Base-by-base conservation (phyloP, 1,284 basidiomycete species). In the Moniliophthora roreri region DNA sequence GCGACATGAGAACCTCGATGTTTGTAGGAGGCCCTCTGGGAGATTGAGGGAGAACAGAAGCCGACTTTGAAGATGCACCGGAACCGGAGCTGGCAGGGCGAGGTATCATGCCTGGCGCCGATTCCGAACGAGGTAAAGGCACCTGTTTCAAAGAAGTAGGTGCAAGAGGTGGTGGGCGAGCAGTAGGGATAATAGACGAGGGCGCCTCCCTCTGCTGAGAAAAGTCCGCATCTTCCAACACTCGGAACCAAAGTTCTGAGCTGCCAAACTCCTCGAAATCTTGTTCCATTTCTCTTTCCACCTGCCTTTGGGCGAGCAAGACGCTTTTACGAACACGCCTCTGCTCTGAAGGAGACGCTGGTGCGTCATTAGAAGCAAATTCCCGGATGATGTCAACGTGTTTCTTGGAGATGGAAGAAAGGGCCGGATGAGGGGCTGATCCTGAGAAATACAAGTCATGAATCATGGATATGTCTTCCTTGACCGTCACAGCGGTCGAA, bases 231-330 rank as follows among this genome's bases (percentile, higher is more conserved):
- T 98, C 93, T 2, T 87, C 83, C 1, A 90, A 75, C 0, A 93
- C 93, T 51, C 93, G 88, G 71, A 94, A 89, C 84, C 91, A 98
- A 8, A 98, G 78, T 61, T 95, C 93, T 36, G 91, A 93, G 56
- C 82, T 76, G 62, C 87, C 83, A 66, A 99, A 98, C 6, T 85
- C 84, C 44, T 89, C 85, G 69, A 95, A 97, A 66, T 97, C 94
- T 50, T 91, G 89, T 60, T 91, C 87, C 91, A 98, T 95, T 50
- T 89, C 84, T 26, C 85, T 80, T 63, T 95, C 91, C 1, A 95
- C 85, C 59, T 95, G 89, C 53, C 79, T 76, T 66, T 98, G 96
- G 1, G 92, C 85, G 2, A 89, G 72, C 69, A 97, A 84, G 15
- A 98, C 89, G 56, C 85, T 87, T 46, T 82, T 76, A 5, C 91